Percentiles rank a stretch among this genome's conserved stretches.
These are phyloP conservation scores for Lachancea dasiensis DNA, from an alignment of 805 yeast genomes.

Conservation along the genomic window DNA sequence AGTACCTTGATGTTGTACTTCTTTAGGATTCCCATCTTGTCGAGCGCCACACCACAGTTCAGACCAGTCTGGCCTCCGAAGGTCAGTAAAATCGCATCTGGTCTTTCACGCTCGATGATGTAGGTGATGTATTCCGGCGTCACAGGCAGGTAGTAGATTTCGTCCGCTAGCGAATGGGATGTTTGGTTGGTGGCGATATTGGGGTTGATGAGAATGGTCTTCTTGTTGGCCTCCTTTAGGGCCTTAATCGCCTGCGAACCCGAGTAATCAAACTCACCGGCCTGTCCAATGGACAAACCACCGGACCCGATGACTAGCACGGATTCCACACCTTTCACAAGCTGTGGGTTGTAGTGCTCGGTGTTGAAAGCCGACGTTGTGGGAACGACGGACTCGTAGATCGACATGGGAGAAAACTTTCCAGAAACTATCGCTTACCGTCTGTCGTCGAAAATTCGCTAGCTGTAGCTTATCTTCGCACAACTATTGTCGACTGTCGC, in stretches of 20 bases:
- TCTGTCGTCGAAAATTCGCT: too few relatives aligned
- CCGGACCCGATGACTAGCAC: slow-evolving; percentile 96
- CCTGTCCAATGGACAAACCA: slow-evolving; percentile 95
- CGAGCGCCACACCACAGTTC: slow-evolving; percentile 92
- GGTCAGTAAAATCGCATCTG: slow-evolving; percentile 92
- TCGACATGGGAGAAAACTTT: too few relatives aligned
- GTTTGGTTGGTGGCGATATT: slow-evolving; percentile 97
- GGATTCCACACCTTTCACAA: slow-evolving; percentile 28
- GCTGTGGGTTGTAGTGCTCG: slow-evolving; percentile 26
- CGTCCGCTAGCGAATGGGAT: slow-evolving; percentile 91
- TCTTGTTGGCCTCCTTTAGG: slow-evolving; percentile 79
- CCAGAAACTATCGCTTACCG: too few relatives aligned
- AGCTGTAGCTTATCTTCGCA: too few relatives aligned
- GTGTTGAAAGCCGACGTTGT: slow-evolving; percentile 30
- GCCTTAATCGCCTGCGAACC: slow-evolving; percentile 98
- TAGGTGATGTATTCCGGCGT: slow-evolving; percentile 94
- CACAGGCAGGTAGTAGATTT: slow-evolving; percentile 91
- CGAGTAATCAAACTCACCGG: slow-evolving; percentile 96
- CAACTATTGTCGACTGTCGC: too few relatives aligned
- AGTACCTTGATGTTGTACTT: slow-evolving; percentile 88
- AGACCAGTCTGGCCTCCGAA: slow-evolving; percentile 99
- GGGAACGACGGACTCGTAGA: slow-evolving; percentile 27
- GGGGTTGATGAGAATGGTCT: slow-evolving; percentile 85
- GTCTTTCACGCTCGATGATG: slow-evolving; percentile 91
- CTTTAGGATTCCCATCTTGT: slow-evolving; percentile 89